Percentiles rank a stretch among this genome's conserved stretches.
Evolutionary conservation across 1,284 basidiomycete species (phyloP).

Genomic region (Naganishia sp.): DNA sequence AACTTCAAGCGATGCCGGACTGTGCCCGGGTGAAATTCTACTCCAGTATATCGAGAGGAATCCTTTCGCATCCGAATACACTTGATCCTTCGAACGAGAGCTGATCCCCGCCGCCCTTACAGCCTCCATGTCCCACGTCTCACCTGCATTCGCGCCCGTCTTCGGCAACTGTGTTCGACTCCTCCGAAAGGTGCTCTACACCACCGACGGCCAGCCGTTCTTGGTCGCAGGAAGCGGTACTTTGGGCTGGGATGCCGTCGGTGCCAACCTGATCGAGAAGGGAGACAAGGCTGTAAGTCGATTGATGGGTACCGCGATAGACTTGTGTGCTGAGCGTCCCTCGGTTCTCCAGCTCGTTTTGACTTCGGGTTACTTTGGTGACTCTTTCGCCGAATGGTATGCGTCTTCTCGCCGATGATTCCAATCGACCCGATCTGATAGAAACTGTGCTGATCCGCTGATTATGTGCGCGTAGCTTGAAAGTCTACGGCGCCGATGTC

Average conservation of each 20-base stretch:
- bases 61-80: too few species aligned
- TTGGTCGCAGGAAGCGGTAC: constrained; percentile 92
- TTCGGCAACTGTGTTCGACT: constrained; percentile 89
- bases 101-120: not conserved
- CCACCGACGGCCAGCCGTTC: constrained; percentile 75
- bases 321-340: not conserved
- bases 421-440: too few species aligned
- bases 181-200: constrained; percentile 76
- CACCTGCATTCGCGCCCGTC: constrained; percentile 82
- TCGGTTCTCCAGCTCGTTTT: constrained; percentile 54
- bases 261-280: constrained; percentile 75
- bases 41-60: too few species aligned
- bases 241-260: constrained; percentile 77
- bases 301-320: not conserved
- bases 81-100: not conserved
- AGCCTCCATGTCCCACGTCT: constrained; percentile 83
- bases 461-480: constrained; percentile 60
- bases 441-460: too few species aligned
- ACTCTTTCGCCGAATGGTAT: constrained; percentile 78
- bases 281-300: constrained; percentile 70
- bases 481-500: constrained; percentile 88
- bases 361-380: constrained; percentile 82
- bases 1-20: too few species aligned
- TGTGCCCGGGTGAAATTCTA: too few species aligned
- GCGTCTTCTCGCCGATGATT: constrained; percentile 37